Evolutionary conservation across 2,329 filamentous ascomycete genomes (phyloP).

Genomic region (Amauroascus niger): DNA sequence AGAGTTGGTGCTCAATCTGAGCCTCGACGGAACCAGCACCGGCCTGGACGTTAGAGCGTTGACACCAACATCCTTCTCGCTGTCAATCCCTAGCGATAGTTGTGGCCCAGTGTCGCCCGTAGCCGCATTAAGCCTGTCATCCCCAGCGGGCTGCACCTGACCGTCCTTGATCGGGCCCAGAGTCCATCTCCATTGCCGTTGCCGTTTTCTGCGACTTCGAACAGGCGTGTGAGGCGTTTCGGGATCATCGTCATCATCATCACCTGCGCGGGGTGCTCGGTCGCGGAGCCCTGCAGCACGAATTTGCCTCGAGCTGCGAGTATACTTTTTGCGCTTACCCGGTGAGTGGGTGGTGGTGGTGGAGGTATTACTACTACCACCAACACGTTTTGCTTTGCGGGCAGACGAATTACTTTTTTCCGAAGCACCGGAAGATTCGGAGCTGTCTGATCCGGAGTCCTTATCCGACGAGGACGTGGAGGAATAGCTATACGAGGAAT

Average conservation of each 20-base stretch:
- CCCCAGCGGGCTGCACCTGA: constrained; percentile 5
- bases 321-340: constrained; percentile 11
- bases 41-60: neutral
- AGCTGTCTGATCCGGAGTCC: constrained; percentile 24
- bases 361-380: neutral
- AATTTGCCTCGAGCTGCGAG: constrained; percentile 25
- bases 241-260: constrained; percentile 29
- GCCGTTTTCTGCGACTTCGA: constrained; percentile 44
- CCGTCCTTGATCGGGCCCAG: constrained; percentile 37
- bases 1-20: neutral
- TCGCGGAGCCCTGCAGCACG: constrained; percentile 34
- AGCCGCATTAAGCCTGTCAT: neutral
- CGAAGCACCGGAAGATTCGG: constrained; percentile 25
- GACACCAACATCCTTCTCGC: neutral
- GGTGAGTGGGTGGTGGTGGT: neutral
- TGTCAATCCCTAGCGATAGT: neutral
- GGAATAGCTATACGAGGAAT: constrained; percentile 9
- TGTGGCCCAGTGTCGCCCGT: neutral
- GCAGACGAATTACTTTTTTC: constrained; percentile 25
- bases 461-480: constrained; percentile 17
- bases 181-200: constrained; percentile 50
- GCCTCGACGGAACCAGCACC: neutral
- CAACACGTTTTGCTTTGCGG: constrained; percentile 6
- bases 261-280: constrained; percentile 28
- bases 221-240: constrained; percentile 46